These are phyloP conservation scores for Penicillium aurantiogriseum DNA, from an alignment of 2,329 filamentous ascomycete species.

Conservation along the genomic window DNA sequence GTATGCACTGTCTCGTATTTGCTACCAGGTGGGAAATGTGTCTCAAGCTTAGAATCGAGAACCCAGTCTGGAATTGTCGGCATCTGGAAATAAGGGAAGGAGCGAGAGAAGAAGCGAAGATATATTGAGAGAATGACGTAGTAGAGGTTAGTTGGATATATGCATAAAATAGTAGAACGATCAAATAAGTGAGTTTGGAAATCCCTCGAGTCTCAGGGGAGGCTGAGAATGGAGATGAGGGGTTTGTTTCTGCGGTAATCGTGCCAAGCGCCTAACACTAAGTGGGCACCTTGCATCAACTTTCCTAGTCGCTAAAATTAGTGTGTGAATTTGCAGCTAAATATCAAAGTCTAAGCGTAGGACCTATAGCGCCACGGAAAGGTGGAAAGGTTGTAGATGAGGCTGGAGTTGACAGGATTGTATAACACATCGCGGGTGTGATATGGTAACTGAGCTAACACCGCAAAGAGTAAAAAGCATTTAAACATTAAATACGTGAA, in stretches of 20 bases:
- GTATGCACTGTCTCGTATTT: no score
- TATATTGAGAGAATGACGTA: not conserved
- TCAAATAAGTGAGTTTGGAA: not conserved
- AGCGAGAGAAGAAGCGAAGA: not conserved
- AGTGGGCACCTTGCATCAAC: not conserved
- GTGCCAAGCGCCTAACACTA: not conserved
- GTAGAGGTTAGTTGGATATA: not conserved
- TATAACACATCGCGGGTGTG: not conserved
- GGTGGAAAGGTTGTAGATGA: not conserved
- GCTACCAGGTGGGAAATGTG: not conserved
- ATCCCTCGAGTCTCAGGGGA: not conserved
- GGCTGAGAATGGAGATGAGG: not conserved
- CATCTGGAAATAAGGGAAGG: not conserved
- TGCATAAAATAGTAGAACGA: not conserved
- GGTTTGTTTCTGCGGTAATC: not conserved
- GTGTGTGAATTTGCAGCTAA: no score
- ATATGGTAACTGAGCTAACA: not conserved
- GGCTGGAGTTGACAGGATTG: not conserved
- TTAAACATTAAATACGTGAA: constrained; percentile 3
- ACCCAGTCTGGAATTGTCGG: not conserved
- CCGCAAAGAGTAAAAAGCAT: not conserved
- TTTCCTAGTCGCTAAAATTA: not conserved
- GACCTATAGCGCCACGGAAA: not conserved
- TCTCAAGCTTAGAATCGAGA: not conserved
- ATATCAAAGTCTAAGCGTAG: no score